phyloP scores from a whole-genome alignment of 345 rosid genomes.

The Sonneratia caseolaris region DNA sequence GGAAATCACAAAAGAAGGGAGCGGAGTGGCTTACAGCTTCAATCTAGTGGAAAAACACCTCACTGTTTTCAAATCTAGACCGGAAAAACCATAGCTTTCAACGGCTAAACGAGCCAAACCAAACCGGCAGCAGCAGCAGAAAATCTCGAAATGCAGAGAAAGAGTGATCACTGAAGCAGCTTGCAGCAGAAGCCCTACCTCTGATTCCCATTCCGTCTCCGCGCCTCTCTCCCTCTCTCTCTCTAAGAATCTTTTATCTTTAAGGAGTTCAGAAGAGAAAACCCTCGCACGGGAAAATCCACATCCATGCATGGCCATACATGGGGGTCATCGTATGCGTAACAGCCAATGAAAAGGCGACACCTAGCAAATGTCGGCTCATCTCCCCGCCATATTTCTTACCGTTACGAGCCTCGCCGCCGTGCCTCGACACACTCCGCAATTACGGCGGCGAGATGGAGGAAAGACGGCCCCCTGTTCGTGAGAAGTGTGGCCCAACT shows the following conservation, averaged over 20 bases:
- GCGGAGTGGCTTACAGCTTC: neutral
- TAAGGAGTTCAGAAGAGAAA: neutral
- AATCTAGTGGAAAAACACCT: too few relatives aligned
- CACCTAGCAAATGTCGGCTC: too few relatives aligned
- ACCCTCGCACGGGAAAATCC: conserved; percentile 40
- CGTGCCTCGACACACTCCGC: neutral
- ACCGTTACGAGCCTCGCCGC: conserved; percentile 21
- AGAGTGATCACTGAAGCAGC: neutral
- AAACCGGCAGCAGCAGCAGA: neutral
- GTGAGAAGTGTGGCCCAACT: neutral
- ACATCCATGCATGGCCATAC: neutral
- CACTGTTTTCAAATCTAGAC: neutral
- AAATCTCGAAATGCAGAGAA: neutral
- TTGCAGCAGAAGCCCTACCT: conserved; percentile 3
- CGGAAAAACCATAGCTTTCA: neutral
- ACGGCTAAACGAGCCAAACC: neutral
- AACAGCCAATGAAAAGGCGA: too few relatives aligned
- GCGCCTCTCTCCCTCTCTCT: conserved; percentile 9
- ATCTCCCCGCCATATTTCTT: conserved; percentile 25
- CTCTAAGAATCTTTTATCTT: neutral
- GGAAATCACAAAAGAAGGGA: neutral
- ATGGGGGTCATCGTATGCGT: neutral
- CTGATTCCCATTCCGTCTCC: conserved; percentile 7
- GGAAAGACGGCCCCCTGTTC: too few relatives aligned
- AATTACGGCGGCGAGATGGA: too few relatives aligned